These are phyloP conservation scores for Brassica nigra DNA, from an alignment of 345 rosid species.

Conservation along the genomic window DNA sequence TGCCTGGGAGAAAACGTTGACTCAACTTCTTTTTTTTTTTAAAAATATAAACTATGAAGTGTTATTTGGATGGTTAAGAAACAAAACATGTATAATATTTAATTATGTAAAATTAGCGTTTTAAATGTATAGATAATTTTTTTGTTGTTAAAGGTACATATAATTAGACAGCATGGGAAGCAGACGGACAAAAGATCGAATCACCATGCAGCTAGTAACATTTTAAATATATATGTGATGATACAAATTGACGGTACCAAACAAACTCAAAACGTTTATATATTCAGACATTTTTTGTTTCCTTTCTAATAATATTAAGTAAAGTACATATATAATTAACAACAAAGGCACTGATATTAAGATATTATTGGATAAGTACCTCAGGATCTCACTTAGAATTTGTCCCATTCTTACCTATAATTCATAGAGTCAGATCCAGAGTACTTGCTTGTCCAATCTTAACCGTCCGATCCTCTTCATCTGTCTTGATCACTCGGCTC, in stretches of 20 bases:
- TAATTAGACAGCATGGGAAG: slow-evolving; percentile 5
- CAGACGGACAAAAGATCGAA: slow-evolving; percentile 25
- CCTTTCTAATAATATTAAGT: slow-evolving; percentile 23
- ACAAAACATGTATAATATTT: background rate
- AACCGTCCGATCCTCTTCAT: slow-evolving; percentile 39
- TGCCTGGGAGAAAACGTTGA: too few relatives aligned
- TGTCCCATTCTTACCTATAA: slow-evolving; percentile 39
- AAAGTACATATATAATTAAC: slow-evolving; percentile 19
- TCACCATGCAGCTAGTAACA: slow-evolving; percentile 20
- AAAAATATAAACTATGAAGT: background rate
- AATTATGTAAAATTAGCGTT: background rate
- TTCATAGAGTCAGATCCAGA: slow-evolving; percentile 97
- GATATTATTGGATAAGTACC: slow-evolving; percentile 60
- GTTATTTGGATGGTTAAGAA: background rate
- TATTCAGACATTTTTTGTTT: slow-evolving; percentile 37
- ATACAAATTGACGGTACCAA: slow-evolving; percentile 39
- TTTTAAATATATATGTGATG: slow-evolving; percentile 21
- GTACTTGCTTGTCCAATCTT: slow-evolving; percentile 65
- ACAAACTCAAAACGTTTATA: slow-evolving; percentile 38
- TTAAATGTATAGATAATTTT: background rate
- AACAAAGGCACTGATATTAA: slow-evolving; percentile 33
- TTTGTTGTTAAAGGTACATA: background rate
- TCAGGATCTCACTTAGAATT: slow-evolving; percentile 96
- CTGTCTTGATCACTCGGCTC: slow-evolving; percentile 46
- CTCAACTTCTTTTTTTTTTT: too few relatives aligned